phyloP scores from a whole-genome alignment of 23 red algal species.

The Pyropia yezoensis region DNA sequence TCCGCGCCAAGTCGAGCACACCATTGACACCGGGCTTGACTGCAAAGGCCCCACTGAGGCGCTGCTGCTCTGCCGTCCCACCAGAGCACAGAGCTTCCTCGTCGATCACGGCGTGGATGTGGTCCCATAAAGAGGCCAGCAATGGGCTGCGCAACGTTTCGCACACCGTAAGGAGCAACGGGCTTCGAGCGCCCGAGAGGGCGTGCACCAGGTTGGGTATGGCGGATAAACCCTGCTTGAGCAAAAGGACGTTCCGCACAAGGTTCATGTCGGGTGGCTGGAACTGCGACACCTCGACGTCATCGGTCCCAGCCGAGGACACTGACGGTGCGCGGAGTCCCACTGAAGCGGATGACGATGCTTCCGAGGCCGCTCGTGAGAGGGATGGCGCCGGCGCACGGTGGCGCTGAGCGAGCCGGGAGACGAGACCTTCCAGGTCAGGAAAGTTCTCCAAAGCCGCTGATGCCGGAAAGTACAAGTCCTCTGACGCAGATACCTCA shows the following conservation, averaged over 20 bases:
- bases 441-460: conserved; percentile 56
- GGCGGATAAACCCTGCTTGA: conserved; percentile 46
- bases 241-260: conserved; percentile 41
- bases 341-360: too few relatives aligned
- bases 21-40: conserved; percentile 55
- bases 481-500: conserved; percentile 43
- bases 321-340: too few relatives aligned
- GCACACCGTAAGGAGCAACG: conserved; percentile 36
- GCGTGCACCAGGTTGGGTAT: conserved; percentile 26
- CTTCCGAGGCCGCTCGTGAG: too few relatives aligned
- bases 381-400: too few relatives aligned
- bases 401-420: not conserved
- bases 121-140: conserved; percentile 25
- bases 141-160: conserved; percentile 27
- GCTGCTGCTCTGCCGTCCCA: conserved; percentile 46
- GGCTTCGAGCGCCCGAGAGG: conserved; percentile 10
- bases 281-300: too few relatives aligned
- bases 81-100: conserved; percentile 8
- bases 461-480: conserved; percentile 34
- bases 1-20: conserved; percentile 69
- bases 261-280: conserved; percentile 25
- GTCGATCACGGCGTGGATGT: conserved; percentile 47
- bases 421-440: conserved; percentile 59
- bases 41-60: conserved; percentile 68
- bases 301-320: too few relatives aligned